These are phyloP conservation scores for Termitomyces sp. DNA, from an alignment of 768 basidiomycete genomes.

Conservation along the genomic window DNA sequence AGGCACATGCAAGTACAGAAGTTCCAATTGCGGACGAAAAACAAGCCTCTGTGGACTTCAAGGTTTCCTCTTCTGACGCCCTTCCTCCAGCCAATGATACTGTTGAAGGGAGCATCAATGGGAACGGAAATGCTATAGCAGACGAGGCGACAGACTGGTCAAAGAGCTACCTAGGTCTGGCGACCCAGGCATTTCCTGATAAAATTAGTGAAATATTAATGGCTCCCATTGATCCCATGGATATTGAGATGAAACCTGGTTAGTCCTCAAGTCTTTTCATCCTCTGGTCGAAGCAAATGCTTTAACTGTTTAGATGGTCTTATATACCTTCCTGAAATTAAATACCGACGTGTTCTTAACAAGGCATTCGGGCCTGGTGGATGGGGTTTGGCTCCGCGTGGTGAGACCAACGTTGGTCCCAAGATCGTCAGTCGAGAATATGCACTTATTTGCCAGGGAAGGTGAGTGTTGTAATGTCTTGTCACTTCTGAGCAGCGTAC, in stretches of 20 bases:
- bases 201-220: conserved; percentile 70
- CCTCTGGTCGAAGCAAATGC: not conserved
- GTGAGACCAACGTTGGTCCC: conserved; percentile 85
- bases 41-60: conserved; percentile 4
- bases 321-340: conserved; percentile 94
- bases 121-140: not conserved
- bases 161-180: conserved; percentile 79
- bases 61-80: conserved; percentile 9
- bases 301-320: conserved; percentile 65
- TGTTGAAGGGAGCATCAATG: not conserved
- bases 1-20: conserved; percentile 12
- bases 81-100: conserved; percentile 3
- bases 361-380: conserved; percentile 94
- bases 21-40: not conserved
- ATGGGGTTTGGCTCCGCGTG: conserved; percentile 93
- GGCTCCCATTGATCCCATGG: conserved; percentile 66
- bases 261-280: conserved; percentile 16
- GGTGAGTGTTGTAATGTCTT: conserved; percentile 42
- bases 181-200: conserved; percentile 67
- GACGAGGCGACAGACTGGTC: conserved; percentile 71
- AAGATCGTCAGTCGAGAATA: conserved; percentile 91
- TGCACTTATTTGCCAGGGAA: conserved; percentile 87
- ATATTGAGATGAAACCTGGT: conserved; percentile 96
- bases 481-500: not conserved
- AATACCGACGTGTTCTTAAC: conserved; percentile 89